Base-by-base conservation (phyloP, 164 flowering plant species). In the Vitis rotundifolia region DNA sequence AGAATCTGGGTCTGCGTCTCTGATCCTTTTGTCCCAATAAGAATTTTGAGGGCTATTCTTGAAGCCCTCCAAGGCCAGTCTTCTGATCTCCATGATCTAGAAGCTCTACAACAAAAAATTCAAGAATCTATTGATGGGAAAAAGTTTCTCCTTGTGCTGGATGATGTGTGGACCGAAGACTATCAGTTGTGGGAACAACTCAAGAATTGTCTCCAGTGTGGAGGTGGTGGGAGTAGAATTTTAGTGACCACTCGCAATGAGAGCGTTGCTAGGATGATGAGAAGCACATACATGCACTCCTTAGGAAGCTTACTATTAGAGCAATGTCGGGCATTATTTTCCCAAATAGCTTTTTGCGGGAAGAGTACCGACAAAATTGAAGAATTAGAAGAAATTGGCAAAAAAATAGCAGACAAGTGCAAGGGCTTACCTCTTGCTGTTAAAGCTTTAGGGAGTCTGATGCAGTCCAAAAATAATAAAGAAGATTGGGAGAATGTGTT, bases 41-140 rank as follows among this genome's bases (percentile, higher is more conserved):
- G n/a, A n/a, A n/a, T n/a, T n/a, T n/a, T n/a, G n/a, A n/a, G n/a
- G n/a, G n/a, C n/a, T n/a, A n/a, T n/a, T n/a, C n/a, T n/a, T n/a
- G n/a, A n/a, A n/a, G n/a, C n/a, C n/a, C n/a, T n/a, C n/a, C n/a
- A n/a, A n/a, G n/a, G n/a, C n/a, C n/a, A n/a, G n/a, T n/a, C n/a
- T n/a, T n/a, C n/a, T n/a, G n/a, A 19, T 19, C 22, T 19, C 22
- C 22, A 19, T 19, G 22, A 19, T 1, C 22, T 1, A 1, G 22
- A 19, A 19, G 1, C 1, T 19, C 0, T 19, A 1, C 22, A 19
- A 19, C 22, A 19, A 19, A 1, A 1, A 19, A 52, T 29, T 68
- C 26, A 31, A 65, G 16, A 51, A 28, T 60, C 3, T 68, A 1
- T 37, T 54, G 11, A 29, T 60, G 71, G 61, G 2, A 75, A 66